These are phyloP conservation scores for Monilinia aucupariae DNA, from an alignment of 2,329 filamentous ascomycete species.

Conservation along the genomic window DNA sequence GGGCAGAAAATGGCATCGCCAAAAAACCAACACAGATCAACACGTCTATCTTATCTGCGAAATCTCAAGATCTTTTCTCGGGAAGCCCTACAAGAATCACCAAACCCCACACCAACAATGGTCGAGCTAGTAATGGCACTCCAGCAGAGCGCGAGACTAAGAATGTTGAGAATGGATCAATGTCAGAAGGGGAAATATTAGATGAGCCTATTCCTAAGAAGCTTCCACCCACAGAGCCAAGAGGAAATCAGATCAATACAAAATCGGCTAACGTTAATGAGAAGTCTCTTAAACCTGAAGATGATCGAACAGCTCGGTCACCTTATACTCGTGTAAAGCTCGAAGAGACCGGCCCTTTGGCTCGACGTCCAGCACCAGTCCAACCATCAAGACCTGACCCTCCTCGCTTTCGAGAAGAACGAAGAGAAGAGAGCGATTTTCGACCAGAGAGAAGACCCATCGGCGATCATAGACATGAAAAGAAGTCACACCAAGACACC, in stretches of 20 bases:
- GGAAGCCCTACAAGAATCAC: constrained; percentile 24
- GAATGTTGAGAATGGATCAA: constrained; percentile 26
- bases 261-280: constrained; percentile 21
- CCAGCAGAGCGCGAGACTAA: constrained; percentile 19
- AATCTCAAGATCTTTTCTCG: constrained; percentile 25
- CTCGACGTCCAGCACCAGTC: constrained; percentile 21
- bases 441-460: constrained; percentile 20
- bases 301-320: constrained; percentile 16
- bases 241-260: constrained; percentile 19
- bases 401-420: constrained; percentile 23
- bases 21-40: constrained; percentile 2
- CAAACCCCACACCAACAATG: constrained; percentile 20
- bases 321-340: constrained; percentile 18
- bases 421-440: constrained; percentile 24
- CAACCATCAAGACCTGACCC: neutral
- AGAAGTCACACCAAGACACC: constrained; percentile 18
- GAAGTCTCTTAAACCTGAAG: constrained; percentile 20
- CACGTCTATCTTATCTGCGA: constrained; percentile 14
- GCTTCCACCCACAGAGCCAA: constrained; percentile 22
- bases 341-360: constrained; percentile 17
- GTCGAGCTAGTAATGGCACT: constrained; percentile 13
- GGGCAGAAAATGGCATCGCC: constrained; percentile 7
- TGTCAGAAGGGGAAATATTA: constrained; percentile 34
- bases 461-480: constrained; percentile 22
- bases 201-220: constrained; percentile 28